phyloP scores from a whole-genome alignment of 2,329 filamentous ascomycete genomes.

The Ophiostoma ulmi region DNA sequence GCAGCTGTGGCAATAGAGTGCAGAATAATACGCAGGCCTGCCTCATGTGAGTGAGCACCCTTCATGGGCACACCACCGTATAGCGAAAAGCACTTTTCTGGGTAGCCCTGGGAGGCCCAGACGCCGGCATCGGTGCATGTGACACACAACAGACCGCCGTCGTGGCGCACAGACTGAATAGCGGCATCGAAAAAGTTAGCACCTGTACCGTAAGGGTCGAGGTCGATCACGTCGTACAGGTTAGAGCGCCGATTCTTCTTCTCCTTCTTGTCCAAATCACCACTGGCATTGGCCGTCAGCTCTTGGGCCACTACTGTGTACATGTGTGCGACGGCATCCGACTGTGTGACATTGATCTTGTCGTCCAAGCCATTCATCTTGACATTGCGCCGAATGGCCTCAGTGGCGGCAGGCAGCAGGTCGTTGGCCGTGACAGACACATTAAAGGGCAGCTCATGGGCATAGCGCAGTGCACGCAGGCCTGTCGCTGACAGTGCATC shows the following conservation, averaged over 20 bases:
- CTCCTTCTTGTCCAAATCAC: background rate
- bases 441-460: conserved; percentile 79
- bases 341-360: conserved; percentile 66
- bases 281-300: conserved; percentile 35
- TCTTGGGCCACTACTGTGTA: conserved; percentile 62
- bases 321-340: conserved; percentile 89
- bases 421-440: conserved; percentile 87
- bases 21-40: conserved; percentile 77
- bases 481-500: conserved; percentile 94
- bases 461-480: conserved; percentile 83
- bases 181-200: conserved; percentile 89
- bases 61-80: conserved; percentile 88
- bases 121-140: conserved; percentile 96
- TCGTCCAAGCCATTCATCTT: conserved; percentile 70
- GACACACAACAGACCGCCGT: conserved; percentile 86
- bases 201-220: conserved; percentile 93
- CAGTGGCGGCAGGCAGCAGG: conserved; percentile 68
- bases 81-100: conserved; percentile 88
- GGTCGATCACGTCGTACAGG: conserved; percentile 84
- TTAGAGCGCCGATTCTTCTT: background rate
- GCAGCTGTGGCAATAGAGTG: conserved; percentile 75
- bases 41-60: conserved; percentile 81
- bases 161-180: conserved; percentile 73
- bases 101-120: conserved; percentile 89
- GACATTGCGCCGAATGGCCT: conserved; percentile 79